These are phyloP conservation scores for Oxytropis ochrocephala DNA, from an alignment of 306 rosid species.

Conservation along the genomic window DNA sequence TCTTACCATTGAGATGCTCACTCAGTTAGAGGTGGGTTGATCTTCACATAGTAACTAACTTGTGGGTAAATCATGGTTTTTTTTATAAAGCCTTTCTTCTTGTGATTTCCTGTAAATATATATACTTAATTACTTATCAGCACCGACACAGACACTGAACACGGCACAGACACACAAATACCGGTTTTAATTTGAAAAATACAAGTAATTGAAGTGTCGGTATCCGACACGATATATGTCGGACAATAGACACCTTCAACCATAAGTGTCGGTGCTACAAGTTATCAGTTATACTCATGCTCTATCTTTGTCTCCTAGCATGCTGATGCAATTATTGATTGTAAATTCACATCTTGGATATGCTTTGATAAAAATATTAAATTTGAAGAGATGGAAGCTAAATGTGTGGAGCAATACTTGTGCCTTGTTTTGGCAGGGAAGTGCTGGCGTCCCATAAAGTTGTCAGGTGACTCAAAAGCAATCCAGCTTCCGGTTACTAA, in stretches of 20 bases:
- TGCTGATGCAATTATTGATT: slow-evolving; percentile 17
- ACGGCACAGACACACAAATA: no score
- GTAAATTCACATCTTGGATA: background rate
- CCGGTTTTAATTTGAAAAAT: no score
- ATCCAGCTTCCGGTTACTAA: slow-evolving; percentile 15
- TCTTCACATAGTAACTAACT: background rate
- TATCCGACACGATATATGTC: no score
- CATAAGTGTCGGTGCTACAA: no score
- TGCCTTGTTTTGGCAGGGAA: slow-evolving; percentile 30
- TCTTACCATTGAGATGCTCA: slow-evolving; percentile 85
- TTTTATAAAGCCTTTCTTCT: background rate
- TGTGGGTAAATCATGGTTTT: slow-evolving; percentile 3
- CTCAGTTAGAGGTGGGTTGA: slow-evolving; percentile 82
- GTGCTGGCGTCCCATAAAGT: slow-evolving; percentile 5
- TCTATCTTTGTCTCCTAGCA: background rate
- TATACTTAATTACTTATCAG: background rate
- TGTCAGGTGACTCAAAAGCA: slow-evolving; percentile 22
- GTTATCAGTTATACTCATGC: background rate
- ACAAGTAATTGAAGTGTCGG: no score
- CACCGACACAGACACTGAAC: no score
- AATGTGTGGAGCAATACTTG: slow-evolving; percentile 18
- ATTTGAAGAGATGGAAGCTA: slow-evolving; percentile 17
- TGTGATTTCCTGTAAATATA: background rate
- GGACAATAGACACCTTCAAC: no score
- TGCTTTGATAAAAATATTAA: background rate